Evolutionary conservation across 1,284 basidiomycete species (phyloP).

Genomic region (Cutaneotrichosporon mucoides): DNA sequence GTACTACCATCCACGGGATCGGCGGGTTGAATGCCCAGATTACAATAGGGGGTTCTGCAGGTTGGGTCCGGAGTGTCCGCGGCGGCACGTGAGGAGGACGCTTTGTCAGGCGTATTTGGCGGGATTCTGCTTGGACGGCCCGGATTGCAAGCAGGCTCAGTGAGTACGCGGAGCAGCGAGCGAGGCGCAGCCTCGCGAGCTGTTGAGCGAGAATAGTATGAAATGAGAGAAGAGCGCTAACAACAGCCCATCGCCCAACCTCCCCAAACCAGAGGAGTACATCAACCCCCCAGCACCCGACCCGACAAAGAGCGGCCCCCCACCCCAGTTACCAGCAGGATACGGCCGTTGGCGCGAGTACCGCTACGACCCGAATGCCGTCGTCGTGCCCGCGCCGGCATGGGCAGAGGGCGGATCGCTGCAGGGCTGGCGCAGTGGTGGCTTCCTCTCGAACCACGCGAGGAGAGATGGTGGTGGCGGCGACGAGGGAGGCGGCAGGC

Average conservation of each 20-base stretch:
- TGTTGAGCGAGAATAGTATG: background rate
- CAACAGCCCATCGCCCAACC: slow-evolving; percentile 36
- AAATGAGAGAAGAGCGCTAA: background rate
- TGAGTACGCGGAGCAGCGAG: slow-evolving; percentile 53
- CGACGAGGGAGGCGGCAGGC: slow-evolving; percentile 26
- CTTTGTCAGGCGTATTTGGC: slow-evolving; percentile 88
- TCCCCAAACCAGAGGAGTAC: slow-evolving; percentile 68
- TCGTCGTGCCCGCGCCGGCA: slow-evolving; percentile 37
- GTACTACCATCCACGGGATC: slow-evolving; percentile 87
- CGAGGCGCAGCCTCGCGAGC: too few relatives aligned
- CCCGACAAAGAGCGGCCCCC: slow-evolving; percentile 75
- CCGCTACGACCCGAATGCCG: slow-evolving; percentile 64
- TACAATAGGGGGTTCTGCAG: slow-evolving; percentile 95
- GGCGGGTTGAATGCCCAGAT: slow-evolving; percentile 88
- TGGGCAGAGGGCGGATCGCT: slow-evolving; percentile 43
- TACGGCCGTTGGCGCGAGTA: slow-evolving; percentile 70
- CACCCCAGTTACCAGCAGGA: slow-evolving; percentile 65
- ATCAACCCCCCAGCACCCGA: slow-evolving; percentile 71
- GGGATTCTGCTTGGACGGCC: slow-evolving; percentile 92
- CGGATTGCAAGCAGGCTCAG: slow-evolving; percentile 88
- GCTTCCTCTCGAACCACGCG: slow-evolving; percentile 35
- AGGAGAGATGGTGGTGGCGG: slow-evolving; percentile 23
- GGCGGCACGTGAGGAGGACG: slow-evolving; percentile 87
- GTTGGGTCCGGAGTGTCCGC: slow-evolving; percentile 79
- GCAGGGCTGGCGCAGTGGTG: slow-evolving; percentile 39